Conservation (phyloP, 768 basidiomycete species). For the Phaffia australis region DNA sequence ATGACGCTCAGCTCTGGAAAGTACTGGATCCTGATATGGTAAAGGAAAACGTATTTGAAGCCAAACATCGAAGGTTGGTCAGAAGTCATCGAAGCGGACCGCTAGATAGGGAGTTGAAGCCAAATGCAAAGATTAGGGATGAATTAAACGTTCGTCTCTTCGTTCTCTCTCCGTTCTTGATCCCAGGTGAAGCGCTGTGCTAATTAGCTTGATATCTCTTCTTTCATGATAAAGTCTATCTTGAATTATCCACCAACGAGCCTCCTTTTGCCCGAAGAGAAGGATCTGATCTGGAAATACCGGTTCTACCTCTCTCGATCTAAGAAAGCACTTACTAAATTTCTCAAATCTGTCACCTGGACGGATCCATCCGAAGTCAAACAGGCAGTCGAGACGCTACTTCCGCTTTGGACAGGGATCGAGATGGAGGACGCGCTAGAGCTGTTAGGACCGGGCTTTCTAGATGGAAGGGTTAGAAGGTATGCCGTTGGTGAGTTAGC, state of each 20-base stretch:
- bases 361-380: slow-evolving; percentile 90
- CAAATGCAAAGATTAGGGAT: slow-evolving; percentile 89
- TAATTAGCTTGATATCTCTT: neutral
- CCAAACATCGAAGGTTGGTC: slow-evolving; percentile 86
- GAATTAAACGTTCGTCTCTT: slow-evolving; percentile 63
- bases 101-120: slow-evolving; percentile 88
- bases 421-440: slow-evolving; percentile 95
- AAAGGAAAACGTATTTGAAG: slow-evolving; percentile 92
- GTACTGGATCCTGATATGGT: slow-evolving; percentile 81
- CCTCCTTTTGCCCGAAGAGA: slow-evolving; percentile 75
- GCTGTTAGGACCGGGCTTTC: slow-evolving; percentile 75
- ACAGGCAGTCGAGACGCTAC: slow-evolving; percentile 88
- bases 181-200: neutral
- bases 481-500: slow-evolving; percentile 88
- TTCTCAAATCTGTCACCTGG: slow-evolving; percentile 96
- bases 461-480: slow-evolving; percentile 59
- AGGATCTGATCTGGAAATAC: slow-evolving; percentile 96
- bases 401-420: slow-evolving; percentile 94
- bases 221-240: slow-evolving; percentile 51
- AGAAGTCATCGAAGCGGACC: slow-evolving; percentile 91
- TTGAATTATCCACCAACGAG: slow-evolving; percentile 85
- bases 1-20: slow-evolving; percentile 68
- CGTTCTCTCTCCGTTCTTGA: neutral
- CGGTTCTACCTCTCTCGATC: slow-evolving; percentile 91
- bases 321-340: slow-evolving; percentile 84